These are phyloP conservation scores for Posidonia oceanica DNA, from an alignment of 116 monocot genomes.

Conservation along the genomic window DNA sequence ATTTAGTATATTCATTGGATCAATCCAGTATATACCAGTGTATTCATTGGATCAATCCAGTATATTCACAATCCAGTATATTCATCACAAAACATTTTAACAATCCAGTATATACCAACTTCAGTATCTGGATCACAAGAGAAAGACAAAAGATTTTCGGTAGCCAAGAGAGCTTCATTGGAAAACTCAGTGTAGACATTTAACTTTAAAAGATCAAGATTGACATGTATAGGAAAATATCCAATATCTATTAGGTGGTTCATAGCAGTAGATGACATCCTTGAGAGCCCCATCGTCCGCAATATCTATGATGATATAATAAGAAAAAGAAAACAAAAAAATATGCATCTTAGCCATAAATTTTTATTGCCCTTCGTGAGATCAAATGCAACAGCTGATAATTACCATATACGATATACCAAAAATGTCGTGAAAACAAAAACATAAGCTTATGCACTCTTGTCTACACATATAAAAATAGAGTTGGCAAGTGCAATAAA, in stretches of 20 bases:
- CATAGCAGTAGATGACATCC: slow-evolving; percentile 59
- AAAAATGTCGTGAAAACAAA: too few species aligned
- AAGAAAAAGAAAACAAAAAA: neutral
- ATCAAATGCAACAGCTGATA: neutral
- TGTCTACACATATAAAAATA: too few species aligned
- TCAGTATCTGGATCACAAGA: slow-evolving; percentile 65
- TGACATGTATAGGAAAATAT: slow-evolving; percentile 90
- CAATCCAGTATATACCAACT: too few species aligned
- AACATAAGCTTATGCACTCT: too few species aligned
- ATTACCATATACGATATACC: too few species aligned
- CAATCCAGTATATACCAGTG: too few species aligned
- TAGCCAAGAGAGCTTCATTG: slow-evolving; percentile 49
- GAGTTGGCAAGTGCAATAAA: too few species aligned
- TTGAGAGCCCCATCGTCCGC: slow-evolving; percentile 61
- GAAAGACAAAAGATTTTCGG: slow-evolving; percentile 48
- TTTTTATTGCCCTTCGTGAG: neutral
- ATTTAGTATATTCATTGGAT: too few species aligned
- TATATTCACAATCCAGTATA: too few species aligned
- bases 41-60: too few species aligned
- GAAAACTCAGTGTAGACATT: slow-evolving; percentile 55
- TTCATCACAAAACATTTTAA: too few species aligned
- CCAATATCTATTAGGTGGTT: slow-evolving; percentile 82
- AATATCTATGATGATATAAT: slow-evolving; percentile 46
- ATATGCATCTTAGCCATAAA: neutral
- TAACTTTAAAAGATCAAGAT: slow-evolving; percentile 83